phyloP scores from a whole-genome alignment of 352 stramenopile species.

The Blastocystis hominis region DNA sequence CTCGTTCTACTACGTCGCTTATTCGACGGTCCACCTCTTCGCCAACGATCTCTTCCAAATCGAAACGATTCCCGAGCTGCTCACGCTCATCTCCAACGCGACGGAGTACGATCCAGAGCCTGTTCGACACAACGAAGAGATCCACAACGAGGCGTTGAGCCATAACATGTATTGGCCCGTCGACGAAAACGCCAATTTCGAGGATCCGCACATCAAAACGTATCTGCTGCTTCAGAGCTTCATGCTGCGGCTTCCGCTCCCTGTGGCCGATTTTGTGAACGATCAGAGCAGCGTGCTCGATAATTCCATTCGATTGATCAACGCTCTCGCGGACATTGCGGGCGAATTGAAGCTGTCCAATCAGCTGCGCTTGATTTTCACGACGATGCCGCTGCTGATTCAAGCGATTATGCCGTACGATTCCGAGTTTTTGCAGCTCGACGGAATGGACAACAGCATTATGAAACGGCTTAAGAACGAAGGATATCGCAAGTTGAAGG shows the following conservation, averaged over 20 bases:
- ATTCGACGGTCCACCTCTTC: slow-evolving; percentile 75
- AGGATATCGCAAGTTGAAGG: background rate
- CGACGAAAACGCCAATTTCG: slow-evolving; percentile 59
- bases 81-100: slow-evolving; percentile 62
- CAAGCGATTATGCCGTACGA: slow-evolving; percentile 61
- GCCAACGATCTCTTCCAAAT: slow-evolving; percentile 45
- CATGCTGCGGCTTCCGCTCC: slow-evolving; percentile 77
- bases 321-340: slow-evolving; percentile 79
- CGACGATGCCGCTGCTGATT: slow-evolving; percentile 63
- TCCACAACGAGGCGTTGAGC: slow-evolving; percentile 66
- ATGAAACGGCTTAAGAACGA: slow-evolving; percentile 24
- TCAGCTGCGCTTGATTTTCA: slow-evolving; percentile 59
- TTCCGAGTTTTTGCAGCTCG: slow-evolving; percentile 62
- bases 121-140: slow-evolving; percentile 92
- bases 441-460: slow-evolving; percentile 45
- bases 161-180: slow-evolving; percentile 18
- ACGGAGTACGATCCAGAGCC: slow-evolving; percentile 86
- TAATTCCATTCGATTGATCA: slow-evolving; percentile 83
- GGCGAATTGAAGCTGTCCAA: slow-evolving; percentile 63
- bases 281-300: slow-evolving; percentile 89
- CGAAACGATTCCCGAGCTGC: slow-evolving; percentile 53
- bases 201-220: slow-evolving; percentile 59
- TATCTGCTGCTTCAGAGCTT: slow-evolving; percentile 83
- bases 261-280: slow-evolving; percentile 93
- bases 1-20: slow-evolving; percentile 88